Evolutionary conservation across 2,329 filamentous ascomycete species (phyloP).

Genomic region (Coniochaeta prunicola): DNA sequence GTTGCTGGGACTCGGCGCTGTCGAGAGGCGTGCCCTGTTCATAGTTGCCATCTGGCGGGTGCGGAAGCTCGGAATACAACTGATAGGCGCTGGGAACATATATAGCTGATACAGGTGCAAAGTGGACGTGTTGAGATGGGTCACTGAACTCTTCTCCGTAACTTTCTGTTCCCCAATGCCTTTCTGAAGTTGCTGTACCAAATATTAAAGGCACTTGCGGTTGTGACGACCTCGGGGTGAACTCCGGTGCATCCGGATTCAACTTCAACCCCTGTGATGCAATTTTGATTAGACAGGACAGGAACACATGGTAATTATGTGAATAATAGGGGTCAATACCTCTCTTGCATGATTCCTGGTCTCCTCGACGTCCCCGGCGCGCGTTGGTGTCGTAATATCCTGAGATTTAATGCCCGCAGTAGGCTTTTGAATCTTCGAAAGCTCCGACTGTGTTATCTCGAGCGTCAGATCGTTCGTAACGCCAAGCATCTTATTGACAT

Average conservation of each 20-base stretch:
- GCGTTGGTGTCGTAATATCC: not conserved
- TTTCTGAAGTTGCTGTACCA: not conserved
- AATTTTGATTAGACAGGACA: slow-evolving; percentile 30
- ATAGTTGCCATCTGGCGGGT: slow-evolving; percentile 16
- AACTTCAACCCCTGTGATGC: slow-evolving; percentile 40
- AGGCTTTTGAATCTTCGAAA: slow-evolving; percentile 22
- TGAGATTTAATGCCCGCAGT: not conserved
- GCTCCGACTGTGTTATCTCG: slow-evolving; percentile 25
- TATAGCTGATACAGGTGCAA: not conserved
- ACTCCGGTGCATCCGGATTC: slow-evolving; percentile 48
- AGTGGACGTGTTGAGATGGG: not conserved
- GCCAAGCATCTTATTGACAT: slow-evolving; percentile 11
- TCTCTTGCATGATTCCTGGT: slow-evolving; percentile 34
- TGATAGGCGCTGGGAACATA: not conserved
- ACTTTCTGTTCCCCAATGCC: not conserved
- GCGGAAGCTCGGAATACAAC: not conserved
- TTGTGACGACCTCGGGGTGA: slow-evolving; percentile 37
- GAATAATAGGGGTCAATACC: slow-evolving; percentile 33
- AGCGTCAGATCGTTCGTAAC: slow-evolving; percentile 29
- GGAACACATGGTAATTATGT: slow-evolving; percentile 26
- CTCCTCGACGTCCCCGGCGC: not conserved
- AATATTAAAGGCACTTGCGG: not conserved
- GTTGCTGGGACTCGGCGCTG: not conserved
- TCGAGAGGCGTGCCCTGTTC: not conserved
- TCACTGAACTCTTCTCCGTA: not conserved